Conservation (phyloP, 1,284 basidiomycete species). For the Ganoderma lingzhi region DNA sequence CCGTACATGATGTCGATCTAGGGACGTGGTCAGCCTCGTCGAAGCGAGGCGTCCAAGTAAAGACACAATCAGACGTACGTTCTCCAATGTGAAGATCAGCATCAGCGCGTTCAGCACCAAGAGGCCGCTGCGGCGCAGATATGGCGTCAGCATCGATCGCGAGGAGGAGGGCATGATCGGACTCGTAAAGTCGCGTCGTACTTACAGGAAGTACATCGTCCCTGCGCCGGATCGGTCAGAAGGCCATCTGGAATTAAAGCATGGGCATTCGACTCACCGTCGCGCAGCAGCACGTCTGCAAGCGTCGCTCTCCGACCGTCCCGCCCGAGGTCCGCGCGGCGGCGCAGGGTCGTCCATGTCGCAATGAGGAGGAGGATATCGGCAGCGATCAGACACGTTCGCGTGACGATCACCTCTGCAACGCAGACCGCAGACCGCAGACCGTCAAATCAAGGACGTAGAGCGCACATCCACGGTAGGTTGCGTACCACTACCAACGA, state of each 20-base stretch:
- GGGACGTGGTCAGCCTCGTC: not conserved
- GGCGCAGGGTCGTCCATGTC: not conserved
- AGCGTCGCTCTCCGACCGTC: not conserved
- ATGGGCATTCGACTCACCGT: not conserved
- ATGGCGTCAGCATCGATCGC: not conserved
- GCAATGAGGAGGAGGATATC: not conserved
- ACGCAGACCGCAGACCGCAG: not conserved
- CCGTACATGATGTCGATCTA: conserved; percentile 7
- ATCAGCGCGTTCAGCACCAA: not conserved
- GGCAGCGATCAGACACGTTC: not conserved
- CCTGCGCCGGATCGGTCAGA: not conserved
- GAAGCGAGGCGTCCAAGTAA: not conserved
- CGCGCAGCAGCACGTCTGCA: not conserved
- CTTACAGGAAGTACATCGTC: conserved; percentile 3
- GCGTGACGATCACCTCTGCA: not conserved
- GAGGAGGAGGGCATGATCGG: too few species aligned
- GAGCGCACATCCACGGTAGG: not conserved
- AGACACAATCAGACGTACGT: not conserved
- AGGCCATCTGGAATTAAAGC: not conserved
- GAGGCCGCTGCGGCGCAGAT: not conserved
- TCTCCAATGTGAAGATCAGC: not conserved
- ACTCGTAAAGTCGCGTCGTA: not conserved
- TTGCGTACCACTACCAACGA: not conserved
- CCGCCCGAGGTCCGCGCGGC: not conserved
- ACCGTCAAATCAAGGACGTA: not conserved